These are phyloP conservation scores for Candida sojae DNA, from an alignment of 1,139 yeast species.

Conservation along the genomic window DNA sequence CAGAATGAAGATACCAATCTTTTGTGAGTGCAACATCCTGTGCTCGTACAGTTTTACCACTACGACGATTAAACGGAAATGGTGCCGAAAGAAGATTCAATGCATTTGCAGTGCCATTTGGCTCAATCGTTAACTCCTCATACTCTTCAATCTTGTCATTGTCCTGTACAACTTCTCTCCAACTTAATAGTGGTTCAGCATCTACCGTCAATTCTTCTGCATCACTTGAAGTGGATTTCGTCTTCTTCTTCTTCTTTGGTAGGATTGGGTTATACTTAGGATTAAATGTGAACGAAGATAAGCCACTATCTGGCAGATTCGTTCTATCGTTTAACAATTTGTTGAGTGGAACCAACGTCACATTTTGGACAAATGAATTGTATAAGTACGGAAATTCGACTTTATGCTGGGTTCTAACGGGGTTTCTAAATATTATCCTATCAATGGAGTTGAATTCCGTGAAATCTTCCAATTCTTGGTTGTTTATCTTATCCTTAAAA, in stretches of 20 bases:
- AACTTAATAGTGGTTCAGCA: conserved; percentile 43
- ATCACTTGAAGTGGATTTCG: conserved; percentile 19
- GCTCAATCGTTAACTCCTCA: conserved; percentile 24
- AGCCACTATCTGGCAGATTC: conserved; percentile 30
- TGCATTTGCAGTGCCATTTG: conserved; percentile 55
- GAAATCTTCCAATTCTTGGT: conserved; percentile 72
- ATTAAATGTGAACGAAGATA: conserved; percentile 59
- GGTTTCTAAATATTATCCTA: conserved; percentile 76
- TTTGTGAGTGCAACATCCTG: conserved; percentile 88
- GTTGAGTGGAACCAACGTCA: conserved; percentile 61
- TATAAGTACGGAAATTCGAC: conserved; percentile 86
- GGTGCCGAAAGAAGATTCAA: conserved; percentile 77
- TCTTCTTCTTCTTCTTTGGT: conserved; percentile 19
- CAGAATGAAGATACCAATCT: conserved; percentile 76
- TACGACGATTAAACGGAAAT: conserved; percentile 75
- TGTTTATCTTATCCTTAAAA: conserved; percentile 55
- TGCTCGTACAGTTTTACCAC: conserved; percentile 75
- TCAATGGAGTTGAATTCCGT: conserved; percentile 91
- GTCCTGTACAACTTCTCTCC: conserved; percentile 19
- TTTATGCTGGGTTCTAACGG: conserved; percentile 77
- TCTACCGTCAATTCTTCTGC: conserved; percentile 31
- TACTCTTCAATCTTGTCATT: conserved; percentile 29
- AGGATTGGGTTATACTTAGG: conserved; percentile 58
- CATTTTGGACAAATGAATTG: conserved; percentile 74
- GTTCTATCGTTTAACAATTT: conserved; percentile 56